Evolutionary conservation across 2,329 filamentous ascomycete genomes (phyloP).

Genomic region (Bipolaris victoriae): DNA sequence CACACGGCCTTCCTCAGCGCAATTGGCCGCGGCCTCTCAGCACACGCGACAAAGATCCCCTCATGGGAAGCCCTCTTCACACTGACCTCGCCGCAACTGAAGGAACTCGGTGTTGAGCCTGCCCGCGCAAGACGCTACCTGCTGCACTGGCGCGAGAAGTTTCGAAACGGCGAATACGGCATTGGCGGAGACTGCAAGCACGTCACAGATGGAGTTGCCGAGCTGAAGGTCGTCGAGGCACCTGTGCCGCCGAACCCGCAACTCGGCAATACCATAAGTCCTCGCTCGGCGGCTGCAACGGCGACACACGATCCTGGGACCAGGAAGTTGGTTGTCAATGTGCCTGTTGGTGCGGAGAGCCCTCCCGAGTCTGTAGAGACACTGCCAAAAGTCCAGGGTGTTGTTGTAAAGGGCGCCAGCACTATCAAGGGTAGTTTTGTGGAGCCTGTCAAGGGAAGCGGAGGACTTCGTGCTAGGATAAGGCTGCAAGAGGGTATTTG

Average conservation of each 20-base stretch:
- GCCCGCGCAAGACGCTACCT: constrained; percentile 83
- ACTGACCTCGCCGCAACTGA: constrained; percentile 76
- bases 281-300: constrained; percentile 51
- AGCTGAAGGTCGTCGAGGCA: constrained; percentile 64
- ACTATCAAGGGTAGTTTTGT: constrained; percentile 79
- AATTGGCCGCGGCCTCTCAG: constrained; percentile 84
- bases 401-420: constrained; percentile 71
- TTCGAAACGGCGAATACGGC: constrained; percentile 76
- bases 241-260: constrained; percentile 46
- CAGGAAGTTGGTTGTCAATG: constrained; percentile 66
- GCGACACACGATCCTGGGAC: constrained; percentile 62
- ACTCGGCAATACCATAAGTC: constrained; percentile 30
- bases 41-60: constrained; percentile 84
- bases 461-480: constrained; percentile 68
- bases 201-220: constrained; percentile 66
- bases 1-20: constrained; percentile 84
- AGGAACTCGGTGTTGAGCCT: constrained; percentile 83
- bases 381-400: constrained; percentile 64
- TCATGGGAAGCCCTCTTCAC: constrained; percentile 92
- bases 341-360: constrained; percentile 52
- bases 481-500: constrained; percentile 85
- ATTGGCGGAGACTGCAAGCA: constrained; percentile 81
- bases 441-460: constrained; percentile 67
- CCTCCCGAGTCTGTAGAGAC: constrained; percentile 52
- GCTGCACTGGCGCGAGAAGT: constrained; percentile 85